Conservation (phyloP, 2,329 filamentous ascomycete genomes). For the Exophiala alcalophila region DNA sequence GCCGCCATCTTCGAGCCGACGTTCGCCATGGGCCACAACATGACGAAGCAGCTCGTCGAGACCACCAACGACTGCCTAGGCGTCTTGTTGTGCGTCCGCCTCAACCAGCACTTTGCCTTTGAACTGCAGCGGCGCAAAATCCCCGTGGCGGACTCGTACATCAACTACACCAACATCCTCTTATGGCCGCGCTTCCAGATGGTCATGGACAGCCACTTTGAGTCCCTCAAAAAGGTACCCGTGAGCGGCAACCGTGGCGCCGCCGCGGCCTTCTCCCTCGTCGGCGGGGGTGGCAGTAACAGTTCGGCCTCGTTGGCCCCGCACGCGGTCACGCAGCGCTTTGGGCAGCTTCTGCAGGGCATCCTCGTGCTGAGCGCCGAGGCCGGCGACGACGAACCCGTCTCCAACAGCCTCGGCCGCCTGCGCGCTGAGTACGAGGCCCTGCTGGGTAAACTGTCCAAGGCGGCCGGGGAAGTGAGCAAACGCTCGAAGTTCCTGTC, state of each 20-base stretch:
- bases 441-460: conserved; percentile 74
- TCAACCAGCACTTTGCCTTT: conserved; percentile 93
- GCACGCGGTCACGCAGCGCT: conserved; percentile 89
- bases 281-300: conserved; percentile 50
- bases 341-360: conserved; percentile 85
- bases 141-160: conserved; percentile 82
- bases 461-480: conserved; percentile 69
- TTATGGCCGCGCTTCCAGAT: conserved; percentile 94
- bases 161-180: conserved; percentile 93
- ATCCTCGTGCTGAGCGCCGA: conserved; percentile 82
- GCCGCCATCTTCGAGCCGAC: conserved; percentile 85
- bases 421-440: conserved; percentile 78
- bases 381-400: conserved; percentile 89
- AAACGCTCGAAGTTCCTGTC: conserved; percentile 85
- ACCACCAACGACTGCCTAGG: conserved; percentile 81
- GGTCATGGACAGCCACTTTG: conserved; percentile 89
- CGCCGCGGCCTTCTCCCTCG: conserved; percentile 50
- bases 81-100: conserved; percentile 80
- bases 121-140: conserved; percentile 88
- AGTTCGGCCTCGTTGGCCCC: conserved; percentile 72
- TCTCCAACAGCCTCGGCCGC: conserved; percentile 73
- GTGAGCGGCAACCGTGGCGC: conserved; percentile 46
- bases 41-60: conserved; percentile 74
- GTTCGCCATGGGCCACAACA: conserved; percentile 72
- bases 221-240: conserved; percentile 68